Base-by-base conservation (phyloP, 352 stramenopile species). In the Phytophthora boehmeriae region DNA sequence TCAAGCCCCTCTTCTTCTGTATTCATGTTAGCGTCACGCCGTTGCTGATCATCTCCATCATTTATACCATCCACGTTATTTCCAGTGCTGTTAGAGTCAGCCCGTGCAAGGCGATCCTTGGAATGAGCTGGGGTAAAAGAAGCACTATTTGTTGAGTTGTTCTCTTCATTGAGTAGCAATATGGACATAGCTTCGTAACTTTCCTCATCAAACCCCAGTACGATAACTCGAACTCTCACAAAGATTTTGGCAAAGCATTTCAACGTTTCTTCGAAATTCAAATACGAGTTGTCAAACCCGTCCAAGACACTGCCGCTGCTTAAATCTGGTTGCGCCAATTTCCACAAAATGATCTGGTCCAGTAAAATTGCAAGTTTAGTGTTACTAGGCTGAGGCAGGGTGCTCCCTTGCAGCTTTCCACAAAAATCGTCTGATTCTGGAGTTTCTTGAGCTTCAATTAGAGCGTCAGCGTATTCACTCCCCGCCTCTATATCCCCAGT, bases 291-390 rank as follows among this genome's bases (percentile, higher is more conserved):
- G 13, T 88, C 68, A 41, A 92, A 85, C 0, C 81, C 77, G 54
- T 97, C 90, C 34, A 97, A 51, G 0, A 97, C 76, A 16, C 77
- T 68, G 17, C 90, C 90, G 16, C 53, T 66, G 36, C 70, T 67
- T n/a, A 93, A 47, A 53, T 96, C 89, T 19, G 74, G 50, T 47
- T 89, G 78, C 0, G 47, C 39, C 8, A 96, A 25, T 8, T 84
- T 76, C 84, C 82, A 96, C 10, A 58, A 22, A 34, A 96, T 23
- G 28, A 96, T 78, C 10, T 81, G 54, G 4, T 72, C 43, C 23
- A 97, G 52, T 20, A 96, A 50, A 19, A 50, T 43, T n/a, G 56
- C 55, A n/a, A 87, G 32, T 28, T 65, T 60, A 11, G 51, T 51
- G 0, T 28, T n/a, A 10, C 69, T 47, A 13, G 52, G 23, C 41